These are phyloP conservation scores for Sphaerulina vaccinii DNA, from an alignment of 2,329 filamentous ascomycete species.

Conservation along the genomic window DNA sequence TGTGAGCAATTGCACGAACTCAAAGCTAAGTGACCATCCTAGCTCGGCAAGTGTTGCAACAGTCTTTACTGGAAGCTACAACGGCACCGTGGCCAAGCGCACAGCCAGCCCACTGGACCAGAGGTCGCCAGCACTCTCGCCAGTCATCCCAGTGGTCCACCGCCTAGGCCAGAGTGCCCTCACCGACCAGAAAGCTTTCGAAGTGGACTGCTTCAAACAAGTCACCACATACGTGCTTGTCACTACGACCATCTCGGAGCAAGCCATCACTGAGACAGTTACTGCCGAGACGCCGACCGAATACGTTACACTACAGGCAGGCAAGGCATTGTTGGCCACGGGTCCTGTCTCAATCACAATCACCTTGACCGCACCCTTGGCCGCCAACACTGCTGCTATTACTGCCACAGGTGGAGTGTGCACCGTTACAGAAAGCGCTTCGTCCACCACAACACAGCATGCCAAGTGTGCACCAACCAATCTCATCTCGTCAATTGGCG, in stretches of 20 bases:
- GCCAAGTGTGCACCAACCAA: constrained; percentile 33
- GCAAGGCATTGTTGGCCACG: constrained; percentile 15
- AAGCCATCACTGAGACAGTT: constrained; percentile 24
- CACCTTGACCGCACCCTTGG: constrained; percentile 16
- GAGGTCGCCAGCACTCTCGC: constrained; percentile 8
- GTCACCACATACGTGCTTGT: constrained; percentile 27
- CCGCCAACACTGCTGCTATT: constrained; percentile 8
- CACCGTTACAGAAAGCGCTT: constrained; percentile 25
- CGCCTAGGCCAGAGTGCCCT: constrained; percentile 22
- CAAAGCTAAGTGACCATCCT: not conserved
- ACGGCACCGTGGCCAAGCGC: constrained; percentile 24
- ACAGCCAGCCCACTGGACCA: constrained; percentile 23
- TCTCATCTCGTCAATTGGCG: constrained; percentile 26
- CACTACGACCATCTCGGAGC: constrained; percentile 20
- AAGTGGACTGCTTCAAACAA: constrained; percentile 28
- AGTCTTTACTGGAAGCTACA: constrained; percentile 30
- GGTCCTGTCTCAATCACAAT: constrained; percentile 23
- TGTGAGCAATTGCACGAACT: too few species aligned
- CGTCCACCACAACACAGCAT: constrained; percentile 31
- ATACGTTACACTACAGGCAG: constrained; percentile 19
- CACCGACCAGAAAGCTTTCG: constrained; percentile 21
- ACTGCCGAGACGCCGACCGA: constrained; percentile 25
- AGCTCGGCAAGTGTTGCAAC: constrained; percentile 24
- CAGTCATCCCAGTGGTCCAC: constrained; percentile 19
- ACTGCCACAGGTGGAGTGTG: constrained; percentile 19